phyloP scores from a whole-genome alignment of 2,329 filamentous ascomycete genomes.

The Teratosphaeria nubilosa region DNA sequence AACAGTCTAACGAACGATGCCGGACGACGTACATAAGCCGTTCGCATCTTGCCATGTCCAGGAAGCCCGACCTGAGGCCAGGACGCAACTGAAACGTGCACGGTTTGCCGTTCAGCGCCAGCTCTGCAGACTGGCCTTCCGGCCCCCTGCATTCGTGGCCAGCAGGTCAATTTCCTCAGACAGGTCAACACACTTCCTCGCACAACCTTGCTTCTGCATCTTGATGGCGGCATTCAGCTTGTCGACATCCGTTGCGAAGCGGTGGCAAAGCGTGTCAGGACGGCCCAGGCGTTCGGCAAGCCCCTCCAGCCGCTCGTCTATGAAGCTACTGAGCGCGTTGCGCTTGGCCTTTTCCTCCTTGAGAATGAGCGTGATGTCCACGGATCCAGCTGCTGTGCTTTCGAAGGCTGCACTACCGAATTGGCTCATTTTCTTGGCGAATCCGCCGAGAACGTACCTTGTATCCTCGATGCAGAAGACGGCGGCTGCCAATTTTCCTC shows the following conservation, averaged over 20 bases:
- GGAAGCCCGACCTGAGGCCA: no score
- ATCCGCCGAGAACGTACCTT: background rate
- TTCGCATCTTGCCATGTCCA: no score
- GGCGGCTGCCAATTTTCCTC: background rate
- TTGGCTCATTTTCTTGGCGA: no score
- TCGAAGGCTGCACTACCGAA: background rate
- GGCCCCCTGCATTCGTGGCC: background rate
- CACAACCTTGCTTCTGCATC: background rate
- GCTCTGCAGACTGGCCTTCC: background rate
- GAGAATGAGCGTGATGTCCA: background rate
- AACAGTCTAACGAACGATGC: no score
- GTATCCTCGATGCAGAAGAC: background rate
- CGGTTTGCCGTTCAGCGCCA: background rate
- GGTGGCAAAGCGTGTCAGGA: background rate
- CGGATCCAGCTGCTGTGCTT: background rate
- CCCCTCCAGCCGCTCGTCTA: background rate
- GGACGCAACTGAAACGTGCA: no score
- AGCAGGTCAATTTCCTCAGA: background rate
- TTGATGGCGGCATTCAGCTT: background rate
- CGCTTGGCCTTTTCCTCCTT: background rate
- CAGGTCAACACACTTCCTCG: background rate
- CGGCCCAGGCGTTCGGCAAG: background rate
- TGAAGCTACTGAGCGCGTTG: background rate
- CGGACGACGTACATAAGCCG: no score
- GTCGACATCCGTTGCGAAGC: background rate